phyloP scores from a whole-genome alignment of 306 rosid genomes.

The Sindora glabra region DNA sequence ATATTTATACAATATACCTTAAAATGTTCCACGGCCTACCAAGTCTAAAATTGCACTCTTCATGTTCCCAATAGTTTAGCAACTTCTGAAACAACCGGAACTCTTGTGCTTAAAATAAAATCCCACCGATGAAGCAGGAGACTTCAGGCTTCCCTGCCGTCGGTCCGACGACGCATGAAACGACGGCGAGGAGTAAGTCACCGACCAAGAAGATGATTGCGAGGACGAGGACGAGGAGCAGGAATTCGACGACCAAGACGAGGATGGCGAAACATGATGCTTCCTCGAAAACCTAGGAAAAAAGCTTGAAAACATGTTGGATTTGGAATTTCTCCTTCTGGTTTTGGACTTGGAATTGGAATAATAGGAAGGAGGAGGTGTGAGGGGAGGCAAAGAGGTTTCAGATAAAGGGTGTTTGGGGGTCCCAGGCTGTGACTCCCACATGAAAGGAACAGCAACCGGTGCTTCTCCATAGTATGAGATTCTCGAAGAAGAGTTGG shows the following conservation, averaged over 20 bases:
- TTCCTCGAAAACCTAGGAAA: slow-evolving; percentile 16
- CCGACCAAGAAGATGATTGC: neutral
- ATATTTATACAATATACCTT: slow-evolving; percentile 1
- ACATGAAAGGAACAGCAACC: slow-evolving; percentile 29
- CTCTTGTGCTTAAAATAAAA: neutral
- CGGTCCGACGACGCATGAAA: slow-evolving; percentile 1
- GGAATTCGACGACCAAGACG: slow-evolving; percentile 16
- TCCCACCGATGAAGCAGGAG: neutral
- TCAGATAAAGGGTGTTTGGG: slow-evolving; percentile 32
- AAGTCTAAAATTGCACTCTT: slow-evolving; percentile 15
- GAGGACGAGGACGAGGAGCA: neutral
- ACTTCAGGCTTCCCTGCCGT: neutral
- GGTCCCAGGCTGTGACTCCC: slow-evolving; percentile 43
- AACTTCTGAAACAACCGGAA: slow-evolving; percentile 8
- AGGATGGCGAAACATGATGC: slow-evolving; percentile 13
- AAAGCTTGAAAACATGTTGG: slow-evolving; percentile 3
- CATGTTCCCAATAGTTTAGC: slow-evolving; percentile 21
- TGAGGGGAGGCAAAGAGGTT: slow-evolving; percentile 27
- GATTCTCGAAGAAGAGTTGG: slow-evolving; percentile 27
- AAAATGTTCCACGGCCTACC: slow-evolving; percentile 11
- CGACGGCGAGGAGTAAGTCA: neutral
- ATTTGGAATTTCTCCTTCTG: slow-evolving; percentile 1
- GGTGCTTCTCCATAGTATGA: slow-evolving; percentile 29
- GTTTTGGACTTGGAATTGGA: neutral
- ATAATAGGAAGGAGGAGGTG: slow-evolving; percentile 38